A percentile compares a stretch with the other conserved stretches of the same genome.
Evolutionary conservation across 345 rosid genomes (phyloP).

Genomic region (Arabidopsis thaliana): DNA sequence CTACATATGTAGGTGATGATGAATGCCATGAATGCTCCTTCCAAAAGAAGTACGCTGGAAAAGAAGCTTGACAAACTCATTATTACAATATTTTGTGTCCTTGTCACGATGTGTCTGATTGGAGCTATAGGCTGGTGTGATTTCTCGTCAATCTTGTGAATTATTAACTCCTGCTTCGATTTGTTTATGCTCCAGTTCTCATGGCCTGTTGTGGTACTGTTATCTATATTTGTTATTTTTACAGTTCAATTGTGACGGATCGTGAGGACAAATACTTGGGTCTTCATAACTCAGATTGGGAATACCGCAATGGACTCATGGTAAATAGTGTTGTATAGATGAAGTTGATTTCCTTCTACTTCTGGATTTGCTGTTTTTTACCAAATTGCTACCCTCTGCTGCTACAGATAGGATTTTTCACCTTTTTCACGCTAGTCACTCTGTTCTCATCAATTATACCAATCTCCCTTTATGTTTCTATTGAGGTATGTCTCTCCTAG

Average conservation of each 20-base stretch:
- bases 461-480: conserved; percentile 95
- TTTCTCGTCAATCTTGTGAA: conserved; percentile 30
- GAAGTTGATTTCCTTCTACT: conserved; percentile 32
- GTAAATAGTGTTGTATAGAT: conserved; percentile 53
- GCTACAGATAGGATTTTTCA: conserved; percentile 74
- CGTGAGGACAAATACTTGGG: conserved; percentile 72
- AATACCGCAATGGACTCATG: conserved; percentile 73
- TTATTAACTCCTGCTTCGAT: conserved; percentile 21
- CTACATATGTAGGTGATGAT: conserved; percentile 84
- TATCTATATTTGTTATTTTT: conserved; percentile 45
- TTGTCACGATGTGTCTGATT: conserved; percentile 84
- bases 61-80: conserved; percentile 99
- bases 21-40: conserved; percentile 99
- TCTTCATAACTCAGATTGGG: conserved; percentile 59
- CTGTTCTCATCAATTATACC: conserved; percentile 96
- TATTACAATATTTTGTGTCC: conserved; percentile 82
- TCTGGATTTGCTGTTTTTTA: conserved; percentile 14
- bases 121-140: conserved; percentile 92
- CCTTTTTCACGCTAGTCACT: conserved; percentile 89
- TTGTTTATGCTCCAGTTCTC: conserved; percentile 11
- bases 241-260: conserved; percentile 88
- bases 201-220: conserved; percentile 31
- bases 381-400: conserved; percentile 39
- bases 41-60: conserved; percentile 98
- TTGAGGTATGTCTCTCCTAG: conserved; percentile 68